phyloP scores from a whole-genome alignment of 352 stramenopile genomes.

The Blastocystis hominis region DNA sequence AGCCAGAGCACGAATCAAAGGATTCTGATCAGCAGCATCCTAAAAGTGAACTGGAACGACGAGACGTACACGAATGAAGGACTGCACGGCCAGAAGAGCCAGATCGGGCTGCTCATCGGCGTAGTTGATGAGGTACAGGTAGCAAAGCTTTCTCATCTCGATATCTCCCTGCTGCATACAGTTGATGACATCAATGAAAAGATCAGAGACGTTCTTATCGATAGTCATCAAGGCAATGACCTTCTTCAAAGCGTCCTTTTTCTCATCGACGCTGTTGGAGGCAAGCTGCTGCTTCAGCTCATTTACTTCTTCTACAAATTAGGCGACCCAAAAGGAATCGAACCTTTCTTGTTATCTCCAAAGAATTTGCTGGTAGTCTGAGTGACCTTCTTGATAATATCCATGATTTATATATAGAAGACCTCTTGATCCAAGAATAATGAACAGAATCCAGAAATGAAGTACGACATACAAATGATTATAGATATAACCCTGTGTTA shows the following conservation, averaged over 20 bases:
- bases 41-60: slow-evolving; percentile 61
- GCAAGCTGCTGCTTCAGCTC: slow-evolving; percentile 91
- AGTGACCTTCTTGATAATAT: slow-evolving; percentile 40
- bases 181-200: slow-evolving; percentile 98
- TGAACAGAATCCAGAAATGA: not conserved
- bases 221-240: slow-evolving; percentile 99
- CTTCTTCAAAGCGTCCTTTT: slow-evolving; percentile 99
- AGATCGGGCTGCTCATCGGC: slow-evolving; percentile 96
- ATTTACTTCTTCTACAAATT: slow-evolving; percentile 79
- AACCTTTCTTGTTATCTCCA: slow-evolving; percentile 37
- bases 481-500: not conserved
- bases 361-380: slow-evolving; percentile 28
- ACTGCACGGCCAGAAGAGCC: slow-evolving; percentile 96
- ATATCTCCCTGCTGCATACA: slow-evolving; percentile 88
- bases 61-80: slow-evolving; percentile 78
- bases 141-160: slow-evolving; percentile 97
- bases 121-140: slow-evolving; percentile 99
- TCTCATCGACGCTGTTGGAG: slow-evolving; percentile 87
- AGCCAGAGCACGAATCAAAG: slow-evolving; percentile 84
- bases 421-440: not conserved
- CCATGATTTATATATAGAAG: not conserved
- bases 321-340: not conserved
- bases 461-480: not conserved
- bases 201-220: slow-evolving; percentile 93
- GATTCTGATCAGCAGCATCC: slow-evolving; percentile 80